Evolutionary conservation across 2,329 filamentous ascomycete genomes (phyloP), one percentile per base, ranked within the genome.

Genomic region (Ophiostoma novo-ulmi): DNA sequence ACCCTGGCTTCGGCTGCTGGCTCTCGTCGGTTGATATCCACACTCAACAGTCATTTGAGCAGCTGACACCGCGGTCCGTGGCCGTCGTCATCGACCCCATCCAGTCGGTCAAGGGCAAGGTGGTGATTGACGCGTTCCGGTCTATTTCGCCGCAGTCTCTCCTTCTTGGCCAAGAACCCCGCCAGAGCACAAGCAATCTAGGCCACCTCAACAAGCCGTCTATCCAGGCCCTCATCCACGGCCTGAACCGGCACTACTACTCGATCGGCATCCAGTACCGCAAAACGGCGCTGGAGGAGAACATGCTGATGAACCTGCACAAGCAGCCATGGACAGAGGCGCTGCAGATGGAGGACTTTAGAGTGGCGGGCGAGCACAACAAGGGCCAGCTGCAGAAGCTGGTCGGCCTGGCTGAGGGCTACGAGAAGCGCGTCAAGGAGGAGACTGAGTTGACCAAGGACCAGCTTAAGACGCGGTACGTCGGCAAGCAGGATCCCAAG

Each of bases 301-400:
- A 97, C 81, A 99, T 99, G 95, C 82, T 99, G 77, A 99, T 99
- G 96, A 99, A 99, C 80, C 84, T 99, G 75, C 95, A 99, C 87
- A 99, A 99, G 85, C 95, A 98, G 76, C 94, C 97, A 64, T 99
- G 95, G 95, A 99, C 96, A 0, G 95, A 99, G 80, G 95, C 94
- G 5, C 81, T 99, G 74, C 89, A 97, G 79, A 98, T 99, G 93
- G 92, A 94, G 73, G 94, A 98, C 80, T 99, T 99, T 85, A 87
- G 89, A 74, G 83, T 88, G 71, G 94, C 98, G 79, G 92, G 89
- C 70, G 85, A 89, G 74, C 88, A 91, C 79, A 99, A 97, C 79
- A 92, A 94, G 79, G 94, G 97, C 70, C 88, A 90, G 74, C 86
- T 99, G 80, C 87, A 97, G 83, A 89, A 92, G 78, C 87, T 99